Evolutionary conservation across 2,329 filamentous ascomycete species (phyloP), one percentile per base, ranked within the genome.

Genomic region (Hypoxylon sp.): DNA sequence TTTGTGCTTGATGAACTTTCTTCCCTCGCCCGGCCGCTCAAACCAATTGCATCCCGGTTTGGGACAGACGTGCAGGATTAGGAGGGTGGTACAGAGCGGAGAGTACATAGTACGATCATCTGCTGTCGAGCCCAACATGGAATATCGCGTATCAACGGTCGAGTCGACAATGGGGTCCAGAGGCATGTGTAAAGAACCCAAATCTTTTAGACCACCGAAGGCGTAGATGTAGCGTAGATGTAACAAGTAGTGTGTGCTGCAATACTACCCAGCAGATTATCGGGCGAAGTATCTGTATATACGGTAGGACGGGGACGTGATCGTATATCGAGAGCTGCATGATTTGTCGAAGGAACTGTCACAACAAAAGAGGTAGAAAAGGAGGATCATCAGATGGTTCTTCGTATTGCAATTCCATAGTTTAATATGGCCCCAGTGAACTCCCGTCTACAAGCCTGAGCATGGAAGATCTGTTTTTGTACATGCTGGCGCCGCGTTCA

Each of bases 381-480:
- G 57, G 57, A 67, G 26, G 44, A 47, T 47, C 20, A 70, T 68
- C 60, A 68, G 56, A 64, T 50, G 52, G 62, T 68, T 69, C 66
- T 61, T 72, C 61, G 54, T 65, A 68, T 68, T 68, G 65, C 50
- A 70, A 65, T 62, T 49, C 64, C 67, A 68, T 49, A 57, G 48
- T 54, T 26, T 26, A 69, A 70, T 56, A 71, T 58, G 71, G 68
- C 62, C 68, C 68, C 68, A 65, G 56, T 64, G 53, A 62, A 62
- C 57, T 59, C 67, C 62, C 59, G 52, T 65, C 53, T 60, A 61
- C 59, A 60, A 69, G 52, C 61, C 66, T 68, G 61, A 65, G 71
- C 64, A 56, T 63, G 49, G 64, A 65, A 71, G 64, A 70, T 69
- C 64, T 67, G 67, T 58, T 69, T 67, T 72, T 70, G 57, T 73